Base-by-base conservation (phyloP, 345 rosid species). In the Trapa incisa region DNA sequence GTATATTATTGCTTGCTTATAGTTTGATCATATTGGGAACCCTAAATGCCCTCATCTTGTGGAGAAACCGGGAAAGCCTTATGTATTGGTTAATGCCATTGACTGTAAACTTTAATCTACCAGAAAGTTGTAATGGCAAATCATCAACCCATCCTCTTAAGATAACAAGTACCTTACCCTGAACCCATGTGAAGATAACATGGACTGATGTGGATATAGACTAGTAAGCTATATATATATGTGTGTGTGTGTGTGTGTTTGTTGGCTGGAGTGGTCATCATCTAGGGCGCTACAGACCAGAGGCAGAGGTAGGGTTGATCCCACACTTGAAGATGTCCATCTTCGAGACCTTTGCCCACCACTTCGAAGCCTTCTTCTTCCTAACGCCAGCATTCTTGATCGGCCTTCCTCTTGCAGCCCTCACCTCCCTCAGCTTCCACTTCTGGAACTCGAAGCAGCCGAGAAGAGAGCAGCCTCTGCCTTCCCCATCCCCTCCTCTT, bases 301-400 rank as follows among this genome's bases (percentile, higher is more conserved):
- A 22, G 29, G 29, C 29, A 22, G 29, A 33, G 1, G 63, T 8
- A 0, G 37, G 16, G 37, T 17, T 35, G 35, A 45, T 4, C 5
- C 63, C 63, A 11, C 63, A 58, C 37, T 42, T 65, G 67, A 65
- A 65, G 36, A 22, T 22, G 29, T 22, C 29, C 29, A 22, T 22
- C 29, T 22, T 22, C 29, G 29, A 22, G 29, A 74, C 67, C 39
- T 47, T 81, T 48, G 63, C 71, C 84, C 84, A 78, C 84, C 71
- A 73, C 16, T 68, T 77, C 1, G 47, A 69, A 65, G 16, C 67
- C 64, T 63, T 37, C 64, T 29, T 48, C 71, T 53, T 38, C 8
- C 17, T 48, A 45, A 45, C 48, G 74, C 63, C 63, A 9, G 63
- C 61, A 32, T 7, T 45, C 38, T 58, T 11, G 63, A 58, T 35